These are phyloP conservation scores for Ophiostoma australiae DNA, from an alignment of 2,329 filamentous ascomycete species.

Conservation along the genomic window DNA sequence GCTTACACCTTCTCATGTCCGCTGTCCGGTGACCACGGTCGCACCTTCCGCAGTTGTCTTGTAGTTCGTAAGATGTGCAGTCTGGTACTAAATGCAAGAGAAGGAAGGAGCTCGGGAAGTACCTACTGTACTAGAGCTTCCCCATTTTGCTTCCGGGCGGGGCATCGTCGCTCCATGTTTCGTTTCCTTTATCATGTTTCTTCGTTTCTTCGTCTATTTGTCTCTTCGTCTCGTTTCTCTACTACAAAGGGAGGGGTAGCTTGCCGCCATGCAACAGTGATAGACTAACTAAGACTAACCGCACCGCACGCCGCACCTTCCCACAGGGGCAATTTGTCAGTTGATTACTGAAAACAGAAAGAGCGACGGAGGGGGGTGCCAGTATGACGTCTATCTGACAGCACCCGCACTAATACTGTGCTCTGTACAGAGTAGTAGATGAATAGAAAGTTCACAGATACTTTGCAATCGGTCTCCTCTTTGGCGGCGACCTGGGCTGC, in stretches of 20 bases:
- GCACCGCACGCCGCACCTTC: not conserved
- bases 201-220: not conserved
- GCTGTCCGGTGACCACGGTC: not conserved
- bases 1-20: not conserved
- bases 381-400: not conserved
- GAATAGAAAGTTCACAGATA: not conserved
- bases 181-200: not conserved
- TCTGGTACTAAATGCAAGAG: not conserved
- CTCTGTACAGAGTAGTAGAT: not conserved
- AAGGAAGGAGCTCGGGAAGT: not conserved
- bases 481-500: not conserved
- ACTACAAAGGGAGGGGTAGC: not conserved
- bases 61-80: too few species aligned
- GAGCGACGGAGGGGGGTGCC: not conserved
- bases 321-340: not conserved
- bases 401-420: not conserved
- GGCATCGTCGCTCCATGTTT: not conserved
- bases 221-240: not conserved
- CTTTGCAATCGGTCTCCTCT: not conserved
- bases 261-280: not conserved
- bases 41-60: not conserved
- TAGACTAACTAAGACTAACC: not conserved
- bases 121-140: not conserved
- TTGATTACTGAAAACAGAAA: not conserved
- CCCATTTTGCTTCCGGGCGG: conserved; percentile 3